A percentile compares a stretch with the other conserved stretches of the same genome.
phyloP scores from a whole-genome alignment of 352 stramenopile genomes.

The Phytophthora podocarpi region DNA sequence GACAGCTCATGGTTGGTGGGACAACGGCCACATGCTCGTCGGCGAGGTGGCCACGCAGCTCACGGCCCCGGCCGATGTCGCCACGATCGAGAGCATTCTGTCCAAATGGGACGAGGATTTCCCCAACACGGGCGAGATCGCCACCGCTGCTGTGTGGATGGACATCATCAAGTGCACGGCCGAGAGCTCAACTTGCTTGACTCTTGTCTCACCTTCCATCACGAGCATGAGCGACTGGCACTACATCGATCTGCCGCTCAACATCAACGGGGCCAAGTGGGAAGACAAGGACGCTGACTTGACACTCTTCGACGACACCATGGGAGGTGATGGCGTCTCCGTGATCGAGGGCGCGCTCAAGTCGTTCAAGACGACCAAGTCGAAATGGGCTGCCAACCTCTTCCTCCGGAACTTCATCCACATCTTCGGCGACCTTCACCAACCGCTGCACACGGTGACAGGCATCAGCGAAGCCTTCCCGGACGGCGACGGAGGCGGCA shows the following conservation, averaged over 20 bases:
- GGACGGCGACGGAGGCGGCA: conserved; percentile 58
- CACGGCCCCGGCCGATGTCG: conserved; percentile 46
- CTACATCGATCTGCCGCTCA: conserved; percentile 68
- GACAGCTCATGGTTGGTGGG: conserved; percentile 50
- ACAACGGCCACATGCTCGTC: conserved; percentile 72
- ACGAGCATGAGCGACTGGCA: conserved; percentile 67
- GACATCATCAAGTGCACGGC: conserved; percentile 66
- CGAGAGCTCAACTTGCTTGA: conserved; percentile 41
- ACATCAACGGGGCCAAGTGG: conserved; percentile 50
- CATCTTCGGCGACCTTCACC: conserved; percentile 68
- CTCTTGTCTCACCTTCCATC: conserved; percentile 45
- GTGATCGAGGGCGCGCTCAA: conserved; percentile 54
- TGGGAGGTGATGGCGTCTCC: conserved; percentile 50
- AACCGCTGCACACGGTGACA: conserved; percentile 60
- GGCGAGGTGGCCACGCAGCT: conserved; percentile 58
- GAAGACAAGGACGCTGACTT: conserved; percentile 45
- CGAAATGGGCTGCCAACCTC: conserved; percentile 65
- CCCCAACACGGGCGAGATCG: conserved; percentile 57
- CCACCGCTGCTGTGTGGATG: conserved; percentile 55
- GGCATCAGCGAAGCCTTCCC: conserved; percentile 55
- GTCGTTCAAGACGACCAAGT: conserved; percentile 67
- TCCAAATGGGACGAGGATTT: conserved; percentile 56
- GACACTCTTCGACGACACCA: conserved; percentile 53
- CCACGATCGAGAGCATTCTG: conserved; percentile 56
- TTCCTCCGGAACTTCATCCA: conserved; percentile 74